Evolutionary conservation across 148 eudicot species (phyloP).

Genomic region (Drosera capensis): DNA sequence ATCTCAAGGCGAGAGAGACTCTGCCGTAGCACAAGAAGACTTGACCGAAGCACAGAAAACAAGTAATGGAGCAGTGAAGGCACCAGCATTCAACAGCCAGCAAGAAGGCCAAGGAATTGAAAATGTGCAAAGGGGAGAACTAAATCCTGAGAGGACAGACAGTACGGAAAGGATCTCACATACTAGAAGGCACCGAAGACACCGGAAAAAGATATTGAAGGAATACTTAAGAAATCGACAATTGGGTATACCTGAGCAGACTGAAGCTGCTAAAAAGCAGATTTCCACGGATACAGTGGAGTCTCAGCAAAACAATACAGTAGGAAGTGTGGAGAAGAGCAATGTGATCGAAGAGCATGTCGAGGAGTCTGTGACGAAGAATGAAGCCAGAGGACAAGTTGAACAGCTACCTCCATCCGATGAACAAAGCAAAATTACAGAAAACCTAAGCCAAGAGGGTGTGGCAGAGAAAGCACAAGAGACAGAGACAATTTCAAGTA

Average conservation of each 20-base stretch:
- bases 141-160: conserved; percentile 12
- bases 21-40: not conserved
- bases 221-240: conserved; percentile 11
- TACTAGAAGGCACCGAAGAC: conserved; percentile 8
- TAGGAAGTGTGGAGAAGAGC: not conserved
- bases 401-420: not conserved
- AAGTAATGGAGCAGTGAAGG: conserved; percentile 3
- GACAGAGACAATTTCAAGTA: not conserved
- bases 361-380: not conserved
- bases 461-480: not conserved
- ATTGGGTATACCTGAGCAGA: too few species aligned
- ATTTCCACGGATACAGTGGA: not conserved
- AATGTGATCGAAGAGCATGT: not conserved
- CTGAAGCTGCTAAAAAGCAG: too few species aligned
- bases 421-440: not conserved
- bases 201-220: conserved; percentile 25
- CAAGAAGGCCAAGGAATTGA: not conserved
- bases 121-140: not conserved
- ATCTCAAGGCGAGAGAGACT: conserved; percentile 1
- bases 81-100: too few species aligned
- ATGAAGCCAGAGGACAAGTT: not conserved
- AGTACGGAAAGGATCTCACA: conserved; percentile 5
- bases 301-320: not conserved
- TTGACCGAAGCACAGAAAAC: conserved; percentile 2
- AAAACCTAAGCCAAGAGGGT: not conserved